Evolutionary conservation across 2,329 filamentous ascomycete genomes (phyloP).

Genomic region (Claviceps monticola): DNA sequence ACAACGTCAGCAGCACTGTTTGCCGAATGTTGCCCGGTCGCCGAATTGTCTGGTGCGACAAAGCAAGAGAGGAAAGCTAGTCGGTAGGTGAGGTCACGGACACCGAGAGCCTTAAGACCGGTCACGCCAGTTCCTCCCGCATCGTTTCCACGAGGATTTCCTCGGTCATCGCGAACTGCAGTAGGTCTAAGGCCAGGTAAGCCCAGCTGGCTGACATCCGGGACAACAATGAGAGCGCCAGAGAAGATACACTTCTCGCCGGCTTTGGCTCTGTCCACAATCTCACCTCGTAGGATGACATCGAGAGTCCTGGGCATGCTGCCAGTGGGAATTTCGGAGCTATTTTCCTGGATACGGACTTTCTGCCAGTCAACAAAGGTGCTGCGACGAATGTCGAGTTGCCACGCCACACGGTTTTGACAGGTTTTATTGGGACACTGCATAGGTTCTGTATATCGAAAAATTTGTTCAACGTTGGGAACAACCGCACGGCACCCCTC

Average conservation of each 20-base stretch:
- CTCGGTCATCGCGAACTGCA: conserved; percentile 69
- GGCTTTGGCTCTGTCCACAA: conserved; percentile 93
- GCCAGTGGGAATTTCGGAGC: conserved; percentile 91
- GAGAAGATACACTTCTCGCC: conserved; percentile 98
- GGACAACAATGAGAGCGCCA: conserved; percentile 87
- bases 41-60: conserved; percentile 78
- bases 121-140: conserved; percentile 73
- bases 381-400: conserved; percentile 89
- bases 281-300: conserved; percentile 88
- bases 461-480: conserved; percentile 90
- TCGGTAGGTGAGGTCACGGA: conserved; percentile 86
- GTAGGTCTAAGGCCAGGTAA: conserved; percentile 76
- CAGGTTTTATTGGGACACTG: conserved; percentile 85
- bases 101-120: conserved; percentile 83
- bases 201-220: conserved; percentile 88
- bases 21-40: conserved; percentile 59
- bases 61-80: conserved; percentile 96
- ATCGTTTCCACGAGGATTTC: conserved; percentile 59
- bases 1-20: conserved; percentile 61
- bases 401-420: conserved; percentile 84
- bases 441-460: conserved; percentile 91
- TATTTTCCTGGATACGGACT: conserved; percentile 95
- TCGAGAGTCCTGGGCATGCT: conserved; percentile 99
- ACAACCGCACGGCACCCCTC: conserved; percentile 75
- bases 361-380: conserved; percentile 99